A percentile compares a stretch with the other conserved stretches of the same genome.
phyloP scores from a whole-genome alignment of 2,329 filamentous ascomycete genomes.

The Colletotrichum sp. region DNA sequence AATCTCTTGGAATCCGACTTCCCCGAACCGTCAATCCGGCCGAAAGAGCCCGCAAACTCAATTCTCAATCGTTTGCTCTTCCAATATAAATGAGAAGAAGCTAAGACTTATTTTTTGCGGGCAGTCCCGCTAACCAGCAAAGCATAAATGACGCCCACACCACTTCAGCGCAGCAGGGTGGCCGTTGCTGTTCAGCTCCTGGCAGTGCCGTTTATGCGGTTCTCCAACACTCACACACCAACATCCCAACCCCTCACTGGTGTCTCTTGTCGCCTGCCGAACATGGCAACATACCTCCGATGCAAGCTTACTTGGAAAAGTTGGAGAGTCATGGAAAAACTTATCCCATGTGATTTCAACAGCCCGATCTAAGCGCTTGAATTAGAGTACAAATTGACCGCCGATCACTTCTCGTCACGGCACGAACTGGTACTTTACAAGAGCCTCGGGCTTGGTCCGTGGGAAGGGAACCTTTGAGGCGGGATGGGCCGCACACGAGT shows the following conservation, averaged over 20 bases:
- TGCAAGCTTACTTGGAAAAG: neutral
- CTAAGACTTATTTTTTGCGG: neutral
- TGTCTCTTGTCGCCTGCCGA: conserved; percentile 4
- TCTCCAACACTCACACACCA: neutral
- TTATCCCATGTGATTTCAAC: neutral
- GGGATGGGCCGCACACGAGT: neutral
- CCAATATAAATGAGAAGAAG: neutral
- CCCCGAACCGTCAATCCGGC: neutral
- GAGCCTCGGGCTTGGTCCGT: neutral
- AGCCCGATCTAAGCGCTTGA: neutral
- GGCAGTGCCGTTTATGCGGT: neutral
- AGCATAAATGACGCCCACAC: neutral
- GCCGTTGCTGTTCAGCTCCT: neutral
- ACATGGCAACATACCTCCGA: conserved; percentile 9
- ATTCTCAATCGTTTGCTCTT: neutral
- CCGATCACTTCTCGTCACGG: neutral
- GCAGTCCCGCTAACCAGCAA: neutral
- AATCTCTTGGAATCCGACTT: neutral
- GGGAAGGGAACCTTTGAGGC: neutral
- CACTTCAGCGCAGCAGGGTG: neutral
- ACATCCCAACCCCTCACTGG: neutral
- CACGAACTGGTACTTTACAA: neutral
- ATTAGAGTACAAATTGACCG: neutral
- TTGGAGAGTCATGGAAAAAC: neutral
- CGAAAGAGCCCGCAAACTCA: neutral